These are phyloP conservation scores for Cutaneotrichosporon sp. DNA, from an alignment of 1,284 basidiomycete species.

Conservation along the genomic window DNA sequence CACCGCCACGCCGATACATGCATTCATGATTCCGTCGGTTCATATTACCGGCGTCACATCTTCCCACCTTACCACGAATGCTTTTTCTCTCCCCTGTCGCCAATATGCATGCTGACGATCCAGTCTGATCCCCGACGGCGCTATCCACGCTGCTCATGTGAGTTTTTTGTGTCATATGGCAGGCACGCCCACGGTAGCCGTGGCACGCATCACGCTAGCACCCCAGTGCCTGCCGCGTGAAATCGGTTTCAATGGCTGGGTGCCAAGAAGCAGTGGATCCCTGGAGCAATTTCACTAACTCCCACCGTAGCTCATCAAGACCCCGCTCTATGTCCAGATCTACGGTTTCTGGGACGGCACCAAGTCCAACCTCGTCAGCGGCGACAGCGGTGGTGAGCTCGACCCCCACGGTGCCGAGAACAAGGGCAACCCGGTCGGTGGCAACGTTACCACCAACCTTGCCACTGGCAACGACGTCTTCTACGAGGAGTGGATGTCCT, in stretches of 20 bases:
- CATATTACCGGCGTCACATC: too few species aligned
- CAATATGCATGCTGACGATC: conserved; percentile 8
- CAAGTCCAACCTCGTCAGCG: conserved; percentile 48
- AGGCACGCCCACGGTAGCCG: too few species aligned
- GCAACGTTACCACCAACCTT: conserved; percentile 53
- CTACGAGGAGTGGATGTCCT: conserved; percentile 54
- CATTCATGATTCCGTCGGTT: too few species aligned
- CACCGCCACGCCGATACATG: too few species aligned
- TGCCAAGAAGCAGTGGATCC: neutral
- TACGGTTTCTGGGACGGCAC: conserved; percentile 51
- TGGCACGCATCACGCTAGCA: too few species aligned
- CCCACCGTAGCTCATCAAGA: conserved; percentile 17
- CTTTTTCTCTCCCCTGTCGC: too few species aligned
- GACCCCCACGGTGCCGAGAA: conserved; percentile 50
- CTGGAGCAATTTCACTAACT: neutral
- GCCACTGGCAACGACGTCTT: conserved; percentile 50
- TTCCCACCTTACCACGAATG: too few species aligned
- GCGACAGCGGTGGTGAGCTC: conserved; percentile 51
- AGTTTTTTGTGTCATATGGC: conserved; percentile 9
- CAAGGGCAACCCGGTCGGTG: conserved; percentile 53
- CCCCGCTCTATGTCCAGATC: conserved; percentile 50
- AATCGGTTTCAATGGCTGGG: neutral
- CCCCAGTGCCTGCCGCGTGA: conserved; percentile 1
- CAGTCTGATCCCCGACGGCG: conserved; percentile 46
- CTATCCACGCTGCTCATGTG: conserved; percentile 41